phyloP scores from a whole-genome alignment of 495 filamentous ascomycete species.

The Neurospora sp. region DNA sequence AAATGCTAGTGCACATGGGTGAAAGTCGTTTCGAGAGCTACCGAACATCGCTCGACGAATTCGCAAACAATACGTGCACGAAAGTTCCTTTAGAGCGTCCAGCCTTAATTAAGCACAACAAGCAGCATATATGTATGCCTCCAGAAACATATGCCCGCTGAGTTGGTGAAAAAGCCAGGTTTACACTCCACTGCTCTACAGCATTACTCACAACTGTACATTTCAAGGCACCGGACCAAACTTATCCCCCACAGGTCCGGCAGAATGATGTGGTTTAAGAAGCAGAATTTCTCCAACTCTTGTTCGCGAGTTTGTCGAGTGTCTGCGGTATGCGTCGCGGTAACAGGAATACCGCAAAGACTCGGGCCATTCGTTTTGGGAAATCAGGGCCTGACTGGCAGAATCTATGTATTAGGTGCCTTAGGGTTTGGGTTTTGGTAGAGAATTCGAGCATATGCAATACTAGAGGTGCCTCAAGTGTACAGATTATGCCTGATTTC shows the following conservation, averaged over 20 bases:
- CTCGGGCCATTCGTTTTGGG: too few relatives aligned
- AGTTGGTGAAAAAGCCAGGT: background rate
- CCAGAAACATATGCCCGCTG: background rate
- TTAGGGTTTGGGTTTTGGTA: too few relatives aligned
- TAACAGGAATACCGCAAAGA: background rate
- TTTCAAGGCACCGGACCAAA: background rate
- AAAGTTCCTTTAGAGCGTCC: background rate
- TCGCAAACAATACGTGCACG: background rate
- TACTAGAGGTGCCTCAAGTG: too few relatives aligned
- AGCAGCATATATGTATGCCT: background rate
- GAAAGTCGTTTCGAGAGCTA: too few relatives aligned
- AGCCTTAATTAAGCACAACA: background rate
- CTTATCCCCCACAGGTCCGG: background rate
- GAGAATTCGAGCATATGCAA: too few relatives aligned
- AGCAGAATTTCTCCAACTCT: background rate
- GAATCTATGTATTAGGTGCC: too few relatives aligned
- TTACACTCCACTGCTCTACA: background rate
- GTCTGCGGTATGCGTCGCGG: background rate
- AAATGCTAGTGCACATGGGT: background rate
- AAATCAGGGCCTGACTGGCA: too few relatives aligned
- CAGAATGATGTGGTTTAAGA: background rate
- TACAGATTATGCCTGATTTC: too few relatives aligned
- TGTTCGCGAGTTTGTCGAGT: background rate
- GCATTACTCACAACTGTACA: background rate
- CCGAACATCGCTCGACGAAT: background rate